Evolutionary conservation across 2,329 filamentous ascomycete genomes (phyloP).

Genomic region (Fusarium nematophilum): DNA sequence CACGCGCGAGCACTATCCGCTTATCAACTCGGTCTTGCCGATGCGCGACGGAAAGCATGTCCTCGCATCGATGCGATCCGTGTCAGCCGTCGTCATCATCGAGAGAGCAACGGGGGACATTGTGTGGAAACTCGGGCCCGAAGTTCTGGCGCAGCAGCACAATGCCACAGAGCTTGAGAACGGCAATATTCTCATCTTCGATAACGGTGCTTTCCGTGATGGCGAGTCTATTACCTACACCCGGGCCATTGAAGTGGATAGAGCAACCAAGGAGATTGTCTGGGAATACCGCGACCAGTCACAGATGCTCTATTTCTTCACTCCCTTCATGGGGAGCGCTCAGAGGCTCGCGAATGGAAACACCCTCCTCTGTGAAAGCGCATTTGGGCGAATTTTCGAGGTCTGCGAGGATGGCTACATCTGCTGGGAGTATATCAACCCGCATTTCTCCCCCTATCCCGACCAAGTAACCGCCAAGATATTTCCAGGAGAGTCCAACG

Average conservation of each 20-base stretch:
- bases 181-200: constrained; percentile 48
- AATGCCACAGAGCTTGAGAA: constrained; percentile 45
- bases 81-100: constrained; percentile 46
- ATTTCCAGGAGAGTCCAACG: constrained; percentile 46
- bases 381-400: constrained; percentile 43
- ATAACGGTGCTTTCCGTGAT: constrained; percentile 45
- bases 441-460: constrained; percentile 42
- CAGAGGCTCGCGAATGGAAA: constrained; percentile 45
- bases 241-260: constrained; percentile 42
- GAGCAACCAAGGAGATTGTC: constrained; percentile 37
- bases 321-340: constrained; percentile 47
- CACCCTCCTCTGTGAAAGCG: constrained; percentile 45
- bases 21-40: constrained; percentile 46
- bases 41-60: constrained; percentile 44
- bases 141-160: constrained; percentile 45
- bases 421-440: constrained; percentile 47
- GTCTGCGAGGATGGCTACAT: constrained; percentile 41
- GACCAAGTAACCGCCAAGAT: constrained; percentile 39
- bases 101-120: constrained; percentile 42
- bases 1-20: constrained; percentile 46
- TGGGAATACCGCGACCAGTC: constrained; percentile 47
- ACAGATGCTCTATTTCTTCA: constrained; percentile 46
- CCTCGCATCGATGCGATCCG: constrained; percentile 44
- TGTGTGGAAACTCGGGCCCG: constrained; percentile 41
- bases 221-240: constrained; percentile 46